A percentile compares a stretch with the other conserved stretches of the same genome.
These are phyloP conservation scores for Fallopia convolvulus DNA, from an alignment of 148 eudicot species.

Conservation along the genomic window DNA sequence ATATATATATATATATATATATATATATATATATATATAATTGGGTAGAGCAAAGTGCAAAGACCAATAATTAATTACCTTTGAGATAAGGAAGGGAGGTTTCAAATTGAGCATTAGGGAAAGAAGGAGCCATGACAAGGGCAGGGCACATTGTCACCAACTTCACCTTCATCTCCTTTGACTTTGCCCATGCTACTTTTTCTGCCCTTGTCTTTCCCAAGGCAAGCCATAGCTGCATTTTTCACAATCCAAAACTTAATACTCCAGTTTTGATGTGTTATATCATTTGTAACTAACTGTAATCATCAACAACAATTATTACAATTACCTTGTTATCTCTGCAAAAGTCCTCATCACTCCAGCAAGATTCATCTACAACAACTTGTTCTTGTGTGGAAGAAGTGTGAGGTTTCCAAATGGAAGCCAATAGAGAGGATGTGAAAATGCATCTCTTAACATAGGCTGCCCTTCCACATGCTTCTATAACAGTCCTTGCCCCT, in stretches of 20 bases:
- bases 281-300: too few species aligned
- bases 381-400: background rate
- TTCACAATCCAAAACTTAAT: background rate
- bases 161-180: slow-evolving; percentile 21
- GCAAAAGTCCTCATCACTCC: slow-evolving; percentile 29
- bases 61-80: slow-evolving; percentile 9
- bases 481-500: slow-evolving; percentile 27
- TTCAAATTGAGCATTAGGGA: slow-evolving; percentile 16
- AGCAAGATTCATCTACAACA: slow-evolving; percentile 21
- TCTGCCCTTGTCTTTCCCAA: slow-evolving; percentile 32
- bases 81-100: slow-evolving; percentile 28
- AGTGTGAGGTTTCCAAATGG: slow-evolving; percentile 17
- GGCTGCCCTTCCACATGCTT: slow-evolving; percentile 28
- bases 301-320: too few species aligned
- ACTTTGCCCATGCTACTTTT: slow-evolving; percentile 24
- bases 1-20: too few species aligned
- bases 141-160: slow-evolving; percentile 27
- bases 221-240: slow-evolving; percentile 25
- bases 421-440: slow-evolving; percentile 28
- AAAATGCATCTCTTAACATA: slow-evolving; percentile 24
- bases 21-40: too few species aligned
- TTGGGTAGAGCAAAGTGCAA: background rate
- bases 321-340: slow-evolving; percentile 24
- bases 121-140: slow-evolving; percentile 24
- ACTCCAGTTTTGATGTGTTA: too few species aligned